A percentile compares a stretch with the other conserved stretches of the same genome.
These are phyloP conservation scores for Kodamaea neixiangensis DNA, from an alignment of 805 yeast genomes.

Conservation along the genomic window DNA sequence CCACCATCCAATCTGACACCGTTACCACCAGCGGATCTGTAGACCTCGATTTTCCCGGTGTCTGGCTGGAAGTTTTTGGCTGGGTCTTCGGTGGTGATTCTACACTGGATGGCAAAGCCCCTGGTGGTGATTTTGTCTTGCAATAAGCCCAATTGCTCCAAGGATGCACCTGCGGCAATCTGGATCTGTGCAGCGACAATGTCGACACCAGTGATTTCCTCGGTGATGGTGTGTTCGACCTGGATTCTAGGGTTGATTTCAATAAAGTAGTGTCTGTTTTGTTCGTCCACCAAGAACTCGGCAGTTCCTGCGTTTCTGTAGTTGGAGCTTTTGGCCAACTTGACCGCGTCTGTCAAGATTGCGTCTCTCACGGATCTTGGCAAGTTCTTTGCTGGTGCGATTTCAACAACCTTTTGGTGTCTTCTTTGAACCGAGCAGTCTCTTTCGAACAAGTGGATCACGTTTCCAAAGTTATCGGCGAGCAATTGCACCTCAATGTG, in stretches of 20 bases:
- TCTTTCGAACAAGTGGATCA: conserved; percentile 92
- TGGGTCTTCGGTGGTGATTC: conserved; percentile 98
- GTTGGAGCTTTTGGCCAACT: conserved; percentile 81
- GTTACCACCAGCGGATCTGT: conserved; percentile 98
- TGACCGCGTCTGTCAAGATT: conserved; percentile 92
- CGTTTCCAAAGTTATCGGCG: conserved; percentile 93
- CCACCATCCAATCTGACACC: conserved; percentile 99
- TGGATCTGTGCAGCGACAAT: conserved; percentile 98
- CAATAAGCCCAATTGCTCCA: conserved; percentile 85
- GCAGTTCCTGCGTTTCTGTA: conserved; percentile 99
- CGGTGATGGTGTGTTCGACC: conserved; percentile 98
- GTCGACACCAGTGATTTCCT: conserved; percentile 98
- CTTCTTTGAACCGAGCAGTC: conserved; percentile 99
- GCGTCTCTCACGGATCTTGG: conserved; percentile 85
- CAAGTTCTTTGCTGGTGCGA: conserved; percentile 94
- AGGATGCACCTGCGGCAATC: conserved; percentile 96
- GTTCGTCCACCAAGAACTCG: conserved; percentile 90
- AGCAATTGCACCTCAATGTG: conserved; percentile 96
- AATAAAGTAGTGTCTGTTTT: conserved; percentile 94
- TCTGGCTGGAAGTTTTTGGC: conserved; percentile 96
- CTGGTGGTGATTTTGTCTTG: conserved; percentile 95
- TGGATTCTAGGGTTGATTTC: conserved; percentile 98
- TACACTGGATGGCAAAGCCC: conserved; percentile 98
- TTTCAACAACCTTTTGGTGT: conserved; percentile 98
- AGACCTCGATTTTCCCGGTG: conserved; percentile 96